Conservation (phyloP, 352 stramenopile genomes). For the Globisporangium carolinianum region DNA sequence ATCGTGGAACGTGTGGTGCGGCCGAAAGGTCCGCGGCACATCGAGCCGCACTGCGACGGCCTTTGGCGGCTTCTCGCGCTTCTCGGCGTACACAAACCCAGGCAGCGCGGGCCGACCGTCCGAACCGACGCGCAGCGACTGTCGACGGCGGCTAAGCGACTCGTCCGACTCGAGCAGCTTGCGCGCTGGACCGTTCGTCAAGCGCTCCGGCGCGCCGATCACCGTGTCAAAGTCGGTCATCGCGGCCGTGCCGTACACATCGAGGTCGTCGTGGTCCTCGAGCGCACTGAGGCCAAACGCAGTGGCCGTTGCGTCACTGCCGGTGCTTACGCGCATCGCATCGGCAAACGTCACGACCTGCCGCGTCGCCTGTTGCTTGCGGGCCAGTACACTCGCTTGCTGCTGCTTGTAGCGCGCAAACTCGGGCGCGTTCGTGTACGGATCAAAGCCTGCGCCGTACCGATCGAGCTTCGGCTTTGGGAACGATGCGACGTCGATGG, state of each 20-base stretch:
- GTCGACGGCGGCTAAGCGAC: constrained; percentile 6
- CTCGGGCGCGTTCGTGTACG: constrained; percentile 65
- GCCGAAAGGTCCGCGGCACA: constrained; percentile 47
- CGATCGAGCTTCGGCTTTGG: constrained; percentile 65
- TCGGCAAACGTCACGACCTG: constrained; percentile 73
- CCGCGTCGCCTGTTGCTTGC: constrained; percentile 19
- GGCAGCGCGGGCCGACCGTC: constrained; percentile 52
- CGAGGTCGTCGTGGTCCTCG: constrained; percentile 80
- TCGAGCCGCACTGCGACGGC: constrained; percentile 27
- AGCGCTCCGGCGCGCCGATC: constrained; percentile 21
- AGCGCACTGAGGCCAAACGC: constrained; percentile 68
- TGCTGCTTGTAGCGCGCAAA: constrained; percentile 51
- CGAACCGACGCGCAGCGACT: constrained; percentile 24
- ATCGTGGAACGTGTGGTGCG: constrained; percentile 39
- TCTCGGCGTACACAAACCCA: constrained; percentile 41
- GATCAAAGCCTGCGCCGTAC: constrained; percentile 75
- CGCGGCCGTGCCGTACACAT: constrained; percentile 63
- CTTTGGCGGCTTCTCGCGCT: constrained; percentile 38
- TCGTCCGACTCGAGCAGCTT: constrained; percentile 29
- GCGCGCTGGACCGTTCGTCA: constrained; percentile 14
- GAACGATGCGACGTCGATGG: constrained; percentile 47
- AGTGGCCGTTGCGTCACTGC: constrained; percentile 29
- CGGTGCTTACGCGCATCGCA: constrained; percentile 36
- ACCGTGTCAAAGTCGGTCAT: constrained; percentile 66
- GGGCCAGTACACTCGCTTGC: neutral